Conservation (phyloP, 2,329 filamentous ascomycete species). For the Diaporthe vaccinii region DNA sequence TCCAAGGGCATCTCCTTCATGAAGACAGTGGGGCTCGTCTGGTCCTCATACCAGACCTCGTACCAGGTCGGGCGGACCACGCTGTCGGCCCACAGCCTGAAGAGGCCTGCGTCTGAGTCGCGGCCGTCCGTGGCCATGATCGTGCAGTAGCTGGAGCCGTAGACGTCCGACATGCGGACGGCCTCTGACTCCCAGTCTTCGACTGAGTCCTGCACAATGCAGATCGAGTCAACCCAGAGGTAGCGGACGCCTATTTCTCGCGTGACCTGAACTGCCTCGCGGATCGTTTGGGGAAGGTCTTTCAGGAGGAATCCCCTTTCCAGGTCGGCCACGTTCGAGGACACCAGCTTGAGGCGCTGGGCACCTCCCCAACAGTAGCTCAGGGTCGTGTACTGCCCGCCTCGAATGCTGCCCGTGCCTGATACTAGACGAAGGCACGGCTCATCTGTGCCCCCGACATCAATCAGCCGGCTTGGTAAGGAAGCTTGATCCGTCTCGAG, state of each 20-base stretch:
- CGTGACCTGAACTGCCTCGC: not conserved
- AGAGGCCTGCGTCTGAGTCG: not conserved
- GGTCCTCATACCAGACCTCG: not conserved
- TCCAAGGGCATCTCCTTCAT: not conserved
- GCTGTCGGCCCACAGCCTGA: not conserved
- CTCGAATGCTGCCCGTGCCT: not conserved
- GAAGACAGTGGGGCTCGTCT: not conserved
- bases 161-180: not conserved
- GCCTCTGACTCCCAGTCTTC: conserved; percentile 26
- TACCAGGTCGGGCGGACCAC: not conserved
- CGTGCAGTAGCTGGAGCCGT: not conserved
- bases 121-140: not conserved
- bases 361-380: conserved; percentile 17
- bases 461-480: not conserved
- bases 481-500: not conserved
- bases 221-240: conserved; percentile 34
- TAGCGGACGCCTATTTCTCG: conserved; percentile 3
- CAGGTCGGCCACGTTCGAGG: not conserved
- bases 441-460: not conserved
- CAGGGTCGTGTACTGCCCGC: not conserved
- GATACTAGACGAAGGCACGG: not conserved
- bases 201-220: conserved; percentile 31
- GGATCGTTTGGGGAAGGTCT: not conserved
- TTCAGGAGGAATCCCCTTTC: not conserved
- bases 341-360: not conserved